Base-by-base conservation (phyloP, 805 yeast genomes). In the Saccharomycopsis sp. region DNA sequence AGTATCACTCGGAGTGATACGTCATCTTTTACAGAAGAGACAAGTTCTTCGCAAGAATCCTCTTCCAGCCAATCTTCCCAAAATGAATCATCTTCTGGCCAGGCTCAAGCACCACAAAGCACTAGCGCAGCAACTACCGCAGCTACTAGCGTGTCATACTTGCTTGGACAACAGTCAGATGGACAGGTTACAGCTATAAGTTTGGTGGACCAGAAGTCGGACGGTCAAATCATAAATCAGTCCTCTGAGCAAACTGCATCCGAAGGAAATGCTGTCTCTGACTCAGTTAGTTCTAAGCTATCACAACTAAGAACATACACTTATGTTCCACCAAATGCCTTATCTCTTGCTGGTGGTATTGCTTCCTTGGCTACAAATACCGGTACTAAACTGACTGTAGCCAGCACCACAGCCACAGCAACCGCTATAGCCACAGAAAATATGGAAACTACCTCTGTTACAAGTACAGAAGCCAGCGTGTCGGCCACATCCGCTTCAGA, bases 261-360 rank as follows among this genome's bases (percentile, higher is more conserved):
- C 21, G 12, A 8, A 5, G 48, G 20, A 4, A 44, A 20, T 44
- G 21, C 21, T 12, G 21, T 4, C 16, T 44, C 4, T 44, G 18
- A 5, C 12, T 18, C 48, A 44, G 16, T 44, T 12, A 44, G 48
- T 12, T 16, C 48, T 18, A 44, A 20, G 21, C 18, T 16, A 12
- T 44, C 48, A 7, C 21, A 44, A n/a, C 16, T 44, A 12, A 20
- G 7, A 16, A 44, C 48, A 5, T 44, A 44, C 21, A 44, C 48
- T 4, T 44, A 44, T 20, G 48, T 20, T 4, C 48, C 48, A 16
- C 48, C 48, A 16, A 18, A 44, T 16, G 48, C 48, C 7, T 5
- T 44, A 44, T 44, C 48, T 16, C 21, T 44, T 44, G 48, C 48
- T 16, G 48, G 48, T 44, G 48, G 18, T 44, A 44, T 44, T 12